Evolutionary conservation across 2,329 filamentous ascomycete genomes (phyloP), one percentile per base, ranked within the genome.

Genomic region (Aureobasidium sp.): DNA sequence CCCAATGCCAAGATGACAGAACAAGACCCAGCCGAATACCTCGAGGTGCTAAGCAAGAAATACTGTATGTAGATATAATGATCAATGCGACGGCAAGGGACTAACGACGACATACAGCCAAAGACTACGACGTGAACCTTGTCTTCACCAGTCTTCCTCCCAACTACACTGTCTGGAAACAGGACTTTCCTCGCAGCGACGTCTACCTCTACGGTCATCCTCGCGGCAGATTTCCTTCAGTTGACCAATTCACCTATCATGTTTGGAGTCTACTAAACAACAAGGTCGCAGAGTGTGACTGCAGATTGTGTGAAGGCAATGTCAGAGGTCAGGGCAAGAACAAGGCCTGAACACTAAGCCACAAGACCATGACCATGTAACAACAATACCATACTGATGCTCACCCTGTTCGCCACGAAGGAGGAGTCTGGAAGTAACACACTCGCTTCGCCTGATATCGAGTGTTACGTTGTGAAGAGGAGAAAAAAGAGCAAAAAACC

Each of bases 131-230:
- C 2, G 51, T 53, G 13, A 41, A 41, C 13, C 29, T 53, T 1
- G 36, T 41, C 12, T 53, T 53, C 15, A 53, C 51, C 20, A 53
- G 51, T 34, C 51, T 53, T 4, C 51, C 51, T 41, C 34, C 3
- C 51, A 41, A 53, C 23, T 53, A 53, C 36, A 53, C 51, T 3
- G 51, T 53, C 51, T 53, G 51, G 51, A 39, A 41, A 20, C 20
- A 53, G 36, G 8, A 47, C 44, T 23, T 23, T 27, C 44, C 44
- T 15, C 44, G 51, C 29, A 23, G 15, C 12, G 34, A 53, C 20
- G 13, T 53, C 13, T 53, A 36, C 23, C 34, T 53, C 15, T 41
- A 53, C 15, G 51, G 51, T 15, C 51, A 53, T 15, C 34, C 36
- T 29, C 34, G 51, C 3, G 51, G 51, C 23, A 53, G 51, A 53